These are phyloP conservation scores for Linum lewisii DNA, from an alignment of 345 rosid genomes.

Conservation along the genomic window DNA sequence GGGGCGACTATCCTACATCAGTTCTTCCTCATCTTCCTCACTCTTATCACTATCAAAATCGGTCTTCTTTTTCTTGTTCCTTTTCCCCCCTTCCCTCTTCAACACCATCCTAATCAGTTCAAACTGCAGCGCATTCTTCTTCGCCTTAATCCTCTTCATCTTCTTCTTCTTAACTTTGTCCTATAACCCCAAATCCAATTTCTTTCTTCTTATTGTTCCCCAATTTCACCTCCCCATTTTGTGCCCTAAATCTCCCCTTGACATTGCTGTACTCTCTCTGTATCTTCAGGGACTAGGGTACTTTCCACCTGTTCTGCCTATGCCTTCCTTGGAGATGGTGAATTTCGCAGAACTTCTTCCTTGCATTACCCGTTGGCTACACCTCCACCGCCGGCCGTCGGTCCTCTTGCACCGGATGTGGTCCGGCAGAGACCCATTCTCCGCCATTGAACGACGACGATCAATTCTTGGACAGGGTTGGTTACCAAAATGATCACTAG, in stretches of 20 bases:
- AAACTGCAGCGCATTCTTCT: slow-evolving; percentile 58
- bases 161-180: slow-evolving; percentile 11
- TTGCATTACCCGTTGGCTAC: slow-evolving; percentile 61
- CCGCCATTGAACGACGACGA: slow-evolving; percentile 21
- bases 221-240: slow-evolving; percentile 26
- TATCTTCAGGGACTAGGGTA: slow-evolving; percentile 47
- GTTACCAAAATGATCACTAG: too few species aligned
- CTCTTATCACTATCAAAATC: neutral
- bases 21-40: slow-evolving; percentile 34
- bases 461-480: too few species aligned
- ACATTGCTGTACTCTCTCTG: slow-evolving; percentile 26
- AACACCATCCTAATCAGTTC: slow-evolving; percentile 80
- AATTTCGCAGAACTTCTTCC: slow-evolving; percentile 74
- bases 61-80: slow-evolving; percentile 20
- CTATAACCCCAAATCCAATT: slow-evolving; percentile 1
- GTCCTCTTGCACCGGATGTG: slow-evolving; percentile 82
- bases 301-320: slow-evolving; percentile 48
- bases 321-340: slow-evolving; percentile 62
- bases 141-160: slow-evolving; percentile 31
- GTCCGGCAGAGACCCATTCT: slow-evolving; percentile 46
- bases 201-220: slow-evolving; percentile 22
- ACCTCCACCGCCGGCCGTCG: slow-evolving; percentile 92
- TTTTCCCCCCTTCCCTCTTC: slow-evolving; percentile 72
- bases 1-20: slow-evolving; percentile 56
- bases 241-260: slow-evolving; percentile 42